These are phyloP conservation scores for Trichopus zeylanicus DNA, from an alignment of 116 monocot genomes.

Conservation along the genomic window DNA sequence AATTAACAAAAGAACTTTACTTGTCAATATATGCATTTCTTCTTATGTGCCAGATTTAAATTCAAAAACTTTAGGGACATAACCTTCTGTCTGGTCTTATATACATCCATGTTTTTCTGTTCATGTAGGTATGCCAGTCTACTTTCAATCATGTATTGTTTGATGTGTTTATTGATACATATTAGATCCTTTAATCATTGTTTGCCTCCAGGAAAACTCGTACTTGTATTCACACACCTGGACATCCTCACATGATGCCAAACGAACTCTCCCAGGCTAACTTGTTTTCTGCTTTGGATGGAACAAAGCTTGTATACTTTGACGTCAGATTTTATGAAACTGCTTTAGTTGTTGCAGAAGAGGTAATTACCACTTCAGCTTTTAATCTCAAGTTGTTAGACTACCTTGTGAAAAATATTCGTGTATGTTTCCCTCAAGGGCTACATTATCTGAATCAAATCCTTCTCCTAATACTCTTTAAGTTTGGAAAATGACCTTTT, in stretches of 20 bases:
- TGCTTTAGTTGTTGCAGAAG: conserved; percentile 78
- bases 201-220: conserved; percentile 76
- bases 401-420: neutral
- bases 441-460: too few species aligned
- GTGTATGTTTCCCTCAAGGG: neutral
- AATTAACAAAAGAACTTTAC: too few species aligned
- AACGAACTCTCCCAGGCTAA: conserved; percentile 47
- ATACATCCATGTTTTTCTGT: too few species aligned
- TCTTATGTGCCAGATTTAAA: too few species aligned
- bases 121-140: too few species aligned
- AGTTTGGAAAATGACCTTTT: neutral
- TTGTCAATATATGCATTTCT: too few species aligned
- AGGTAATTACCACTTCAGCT: conserved; percentile 47
- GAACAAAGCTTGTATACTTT: conserved; percentile 63
- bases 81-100: too few species aligned
- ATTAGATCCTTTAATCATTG: too few species aligned
- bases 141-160: neutral
- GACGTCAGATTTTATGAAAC: conserved; percentile 83
- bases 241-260: conserved; percentile 69
- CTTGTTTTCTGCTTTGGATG: conserved; percentile 66
- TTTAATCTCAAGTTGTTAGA: neutral
- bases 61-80: too few species aligned
- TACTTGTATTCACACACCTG: conserved; percentile 91
- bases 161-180: neutral
- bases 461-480: neutral